Conservation (phyloP, 1,139 yeast species). For the Kodamaea sp. region DNA sequence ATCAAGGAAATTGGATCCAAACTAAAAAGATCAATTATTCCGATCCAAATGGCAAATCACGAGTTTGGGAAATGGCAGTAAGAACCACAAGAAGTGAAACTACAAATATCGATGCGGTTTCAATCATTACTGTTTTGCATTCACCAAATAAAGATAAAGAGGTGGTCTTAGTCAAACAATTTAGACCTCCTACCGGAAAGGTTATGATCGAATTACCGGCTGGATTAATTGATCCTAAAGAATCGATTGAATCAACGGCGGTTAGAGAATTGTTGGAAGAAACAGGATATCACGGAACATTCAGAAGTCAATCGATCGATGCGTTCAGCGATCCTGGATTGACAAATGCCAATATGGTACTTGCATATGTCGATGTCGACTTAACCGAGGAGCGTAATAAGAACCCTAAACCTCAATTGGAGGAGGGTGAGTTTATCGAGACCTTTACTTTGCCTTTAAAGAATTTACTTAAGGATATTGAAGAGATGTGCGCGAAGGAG, state of each 20-base stretch:
- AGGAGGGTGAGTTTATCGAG: conserved; percentile 87
- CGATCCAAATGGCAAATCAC: conserved; percentile 61
- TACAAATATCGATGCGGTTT: conserved; percentile 80
- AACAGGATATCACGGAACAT: conserved; percentile 79
- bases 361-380: conserved; percentile 80
- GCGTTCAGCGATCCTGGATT: conserved; percentile 91
- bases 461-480: conserved; percentile 53
- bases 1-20: conserved; percentile 45
- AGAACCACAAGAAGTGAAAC: conserved; percentile 73
- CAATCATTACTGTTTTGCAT: conserved; percentile 69
- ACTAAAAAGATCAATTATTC: conserved; percentile 58
- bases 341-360: conserved; percentile 80
- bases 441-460: conserved; percentile 66
- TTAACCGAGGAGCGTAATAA: conserved; percentile 58
- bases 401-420: conserved; percentile 70
- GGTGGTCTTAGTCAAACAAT: conserved; percentile 78
- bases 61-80: conserved; percentile 91
- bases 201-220: conserved; percentile 94
- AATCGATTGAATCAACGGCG: conserved; percentile 74
- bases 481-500: conserved; percentile 44
- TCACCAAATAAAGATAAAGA: conserved; percentile 44
- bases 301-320: conserved; percentile 39
- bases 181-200: conserved; percentile 85
- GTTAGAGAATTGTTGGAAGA: conserved; percentile 85
- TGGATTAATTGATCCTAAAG: conserved; percentile 85